Percentiles rank a stretch among this genome's conserved stretches.
phyloP scores from a whole-genome alignment of 1,284 basidiomycete genomes.

The Chalciporus sp. region DNA sequence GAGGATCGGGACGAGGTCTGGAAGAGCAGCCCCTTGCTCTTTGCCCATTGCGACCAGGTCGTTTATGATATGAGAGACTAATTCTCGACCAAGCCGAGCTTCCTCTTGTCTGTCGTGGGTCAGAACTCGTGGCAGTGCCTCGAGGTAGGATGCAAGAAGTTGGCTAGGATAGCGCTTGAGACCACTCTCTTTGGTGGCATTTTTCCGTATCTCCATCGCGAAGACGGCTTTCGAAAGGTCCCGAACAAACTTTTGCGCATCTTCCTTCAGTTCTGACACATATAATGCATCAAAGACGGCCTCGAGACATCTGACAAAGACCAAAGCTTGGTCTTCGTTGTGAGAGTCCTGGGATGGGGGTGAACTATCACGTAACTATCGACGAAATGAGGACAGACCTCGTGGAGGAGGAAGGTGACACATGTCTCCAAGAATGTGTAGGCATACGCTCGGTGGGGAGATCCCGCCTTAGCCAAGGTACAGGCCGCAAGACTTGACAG shows the following conservation, averaged over 20 bases:
- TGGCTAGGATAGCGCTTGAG: conserved; percentile 61
- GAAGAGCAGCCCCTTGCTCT: conserved; percentile 44
- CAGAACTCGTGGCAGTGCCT: conserved; percentile 73
- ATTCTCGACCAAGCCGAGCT: conserved; percentile 56
- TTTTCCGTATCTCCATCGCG: conserved; percentile 61
- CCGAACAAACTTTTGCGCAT: conserved; percentile 69
- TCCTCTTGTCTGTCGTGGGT: conserved; percentile 66
- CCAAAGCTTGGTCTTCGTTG: conserved; percentile 75
- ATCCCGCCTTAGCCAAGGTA: conserved; percentile 59
- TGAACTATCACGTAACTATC: not conserved
- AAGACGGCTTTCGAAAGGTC: conserved; percentile 74
- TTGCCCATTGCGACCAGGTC: conserved; percentile 66
- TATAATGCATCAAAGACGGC: conserved; percentile 82
- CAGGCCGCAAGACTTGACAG: conserved; percentile 74
- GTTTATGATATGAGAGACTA: conserved; percentile 65
- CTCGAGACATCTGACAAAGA: conserved; percentile 73
- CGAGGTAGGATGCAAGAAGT: conserved; percentile 73
- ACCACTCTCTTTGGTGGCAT: conserved; percentile 53
- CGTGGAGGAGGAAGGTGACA: conserved; percentile 72
- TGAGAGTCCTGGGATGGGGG: conserved; percentile 58
- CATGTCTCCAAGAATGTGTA: conserved; percentile 81
- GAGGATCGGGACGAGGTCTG: conserved; percentile 66
- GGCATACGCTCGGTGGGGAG: conserved; percentile 64
- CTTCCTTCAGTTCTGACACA: conserved; percentile 67
- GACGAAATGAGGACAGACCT: conserved; percentile 49